Percentiles rank a stretch among this genome's conserved stretches.
Evolutionary conservation across 2,329 filamentous ascomycete genomes (phyloP).

Genomic region (Penicillium sp.): DNA sequence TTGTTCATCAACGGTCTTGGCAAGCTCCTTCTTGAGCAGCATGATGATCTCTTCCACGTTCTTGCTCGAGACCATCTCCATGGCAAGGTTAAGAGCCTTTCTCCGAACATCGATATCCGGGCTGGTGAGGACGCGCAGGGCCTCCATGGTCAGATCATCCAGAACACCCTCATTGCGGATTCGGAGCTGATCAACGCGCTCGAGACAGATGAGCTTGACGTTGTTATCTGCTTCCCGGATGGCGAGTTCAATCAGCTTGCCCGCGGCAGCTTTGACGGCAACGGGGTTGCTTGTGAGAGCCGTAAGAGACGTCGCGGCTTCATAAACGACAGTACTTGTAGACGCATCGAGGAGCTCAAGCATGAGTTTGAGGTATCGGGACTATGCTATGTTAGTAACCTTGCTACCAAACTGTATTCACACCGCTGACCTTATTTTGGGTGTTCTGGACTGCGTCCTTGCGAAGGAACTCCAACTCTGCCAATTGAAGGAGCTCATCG

Average conservation of each 20-base stretch:
- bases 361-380: conserved; percentile 88
- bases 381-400: conserved; percentile 54
- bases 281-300: conserved; percentile 94
- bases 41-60: conserved; percentile 98
- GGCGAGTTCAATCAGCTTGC: conserved; percentile 93
- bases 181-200: conserved; percentile 85
- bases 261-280: conserved; percentile 92
- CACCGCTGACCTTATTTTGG: conserved; percentile 76
- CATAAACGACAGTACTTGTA: conserved; percentile 93
- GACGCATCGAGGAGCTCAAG: conserved; percentile 94
- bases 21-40: conserved; percentile 93
- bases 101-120: conserved; percentile 93
- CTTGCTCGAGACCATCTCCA: conserved; percentile 98
- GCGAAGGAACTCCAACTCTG: conserved; percentile 94
- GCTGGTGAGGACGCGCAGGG: conserved; percentile 89
- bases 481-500: conserved; percentile 89
- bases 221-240: conserved; percentile 99
- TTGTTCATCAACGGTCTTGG: conserved; percentile 96
- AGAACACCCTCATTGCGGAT: conserved; percentile 87
- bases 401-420: background rate
- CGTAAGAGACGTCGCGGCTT: conserved; percentile 92
- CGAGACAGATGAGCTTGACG: conserved; percentile 96
- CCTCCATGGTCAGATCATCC: conserved; percentile 95
- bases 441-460: conserved; percentile 95
- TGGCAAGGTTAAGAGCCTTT: conserved; percentile 84